These are phyloP conservation scores for Aleurites moluccanus DNA, from an alignment of 441 rosid species.

Conservation along the genomic window DNA sequence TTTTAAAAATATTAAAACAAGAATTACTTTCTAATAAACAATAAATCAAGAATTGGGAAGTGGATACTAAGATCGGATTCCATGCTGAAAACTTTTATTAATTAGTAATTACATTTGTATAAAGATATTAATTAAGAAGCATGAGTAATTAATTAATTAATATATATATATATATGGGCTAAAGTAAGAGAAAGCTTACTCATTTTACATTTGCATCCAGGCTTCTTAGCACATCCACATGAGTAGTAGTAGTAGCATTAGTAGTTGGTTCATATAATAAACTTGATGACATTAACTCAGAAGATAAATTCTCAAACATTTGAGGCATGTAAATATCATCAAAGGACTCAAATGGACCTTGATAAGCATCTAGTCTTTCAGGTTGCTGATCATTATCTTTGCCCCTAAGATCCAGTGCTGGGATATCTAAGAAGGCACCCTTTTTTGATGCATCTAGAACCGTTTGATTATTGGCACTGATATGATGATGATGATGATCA, in stretches of 20 bases:
- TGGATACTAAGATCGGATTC: background rate
- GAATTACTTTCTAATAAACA: background rate
- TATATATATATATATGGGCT: too few species aligned
- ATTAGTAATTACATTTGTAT: background rate
- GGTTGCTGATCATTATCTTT: background rate
- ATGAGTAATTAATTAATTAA: background rate
- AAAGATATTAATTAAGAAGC: background rate
- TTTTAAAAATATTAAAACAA: background rate
- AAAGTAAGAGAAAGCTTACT: background rate
- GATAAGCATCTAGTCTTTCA: background rate
- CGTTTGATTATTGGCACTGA: constrained; percentile 15
- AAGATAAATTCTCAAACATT: constrained; percentile 28
- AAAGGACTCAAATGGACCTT: constrained; percentile 8
- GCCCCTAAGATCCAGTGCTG: constrained; percentile 3
- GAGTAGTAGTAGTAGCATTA: background rate
- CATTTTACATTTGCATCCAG: constrained; percentile 8
- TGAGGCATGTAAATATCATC: constrained; percentile 32
- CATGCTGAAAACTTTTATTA: background rate
- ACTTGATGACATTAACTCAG: constrained; percentile 24
- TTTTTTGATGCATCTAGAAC: constrained; percentile 10
- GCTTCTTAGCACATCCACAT: constrained; percentile 9
- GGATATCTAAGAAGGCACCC: constrained; percentile 6
- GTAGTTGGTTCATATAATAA: constrained; percentile 13
- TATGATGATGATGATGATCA: constrained; percentile 9
- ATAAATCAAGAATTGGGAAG: background rate